phyloP scores from a whole-genome alignment of 345 rosid species.

The Gossypium turneri region DNA sequence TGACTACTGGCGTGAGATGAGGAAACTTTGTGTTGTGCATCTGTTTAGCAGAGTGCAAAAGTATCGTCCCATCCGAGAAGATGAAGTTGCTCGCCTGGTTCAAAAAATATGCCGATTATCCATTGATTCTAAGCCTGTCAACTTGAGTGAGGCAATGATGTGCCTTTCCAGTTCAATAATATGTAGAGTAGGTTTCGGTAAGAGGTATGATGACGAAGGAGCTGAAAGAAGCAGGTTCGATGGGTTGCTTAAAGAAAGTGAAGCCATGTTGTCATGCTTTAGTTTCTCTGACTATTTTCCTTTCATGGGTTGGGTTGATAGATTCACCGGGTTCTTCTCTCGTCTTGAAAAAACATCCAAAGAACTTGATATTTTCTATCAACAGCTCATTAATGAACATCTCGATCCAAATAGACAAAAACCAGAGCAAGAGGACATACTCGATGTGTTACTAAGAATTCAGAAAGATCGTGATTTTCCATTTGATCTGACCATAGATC shows the following conservation, averaged over 20 bases:
- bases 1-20: background rate
- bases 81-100: background rate
- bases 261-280: background rate
- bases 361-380: background rate
- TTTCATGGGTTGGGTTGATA: background rate
- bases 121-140: background rate
- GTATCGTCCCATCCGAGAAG: background rate
- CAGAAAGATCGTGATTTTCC: background rate
- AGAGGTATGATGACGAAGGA: background rate
- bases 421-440: background rate
- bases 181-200: background rate
- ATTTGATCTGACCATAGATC: background rate
- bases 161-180: background rate
- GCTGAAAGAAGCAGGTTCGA: background rate
- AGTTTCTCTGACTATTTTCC: background rate
- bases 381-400: background rate
- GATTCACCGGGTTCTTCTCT: background rate
- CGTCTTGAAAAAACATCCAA: background rate
- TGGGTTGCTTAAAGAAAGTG: background rate
- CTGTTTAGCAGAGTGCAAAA: background rate
- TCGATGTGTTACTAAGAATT: background rate
- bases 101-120: background rate
- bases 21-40: background rate
- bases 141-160: background rate
- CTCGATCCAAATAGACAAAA: background rate